phyloP scores from a whole-genome alignment of 1,284 basidiomycete genomes.

The Wolfiporia cocos region DNA sequence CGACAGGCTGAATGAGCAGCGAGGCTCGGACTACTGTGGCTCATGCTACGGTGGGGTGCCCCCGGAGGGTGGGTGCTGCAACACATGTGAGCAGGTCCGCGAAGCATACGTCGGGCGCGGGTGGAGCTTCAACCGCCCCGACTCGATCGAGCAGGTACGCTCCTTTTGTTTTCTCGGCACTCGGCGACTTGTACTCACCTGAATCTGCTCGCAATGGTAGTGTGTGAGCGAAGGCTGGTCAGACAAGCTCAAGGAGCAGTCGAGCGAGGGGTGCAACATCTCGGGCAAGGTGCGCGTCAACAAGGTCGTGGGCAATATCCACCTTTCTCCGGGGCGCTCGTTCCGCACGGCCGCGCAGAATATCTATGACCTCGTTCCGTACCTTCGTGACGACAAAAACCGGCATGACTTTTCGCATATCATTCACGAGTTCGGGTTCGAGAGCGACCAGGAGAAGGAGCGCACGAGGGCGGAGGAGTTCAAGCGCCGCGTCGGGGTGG shows the following conservation, averaged over 20 bases:
- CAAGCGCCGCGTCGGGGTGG: slow-evolving; percentile 74
- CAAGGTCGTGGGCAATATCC: slow-evolving; percentile 93
- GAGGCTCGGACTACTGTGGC: slow-evolving; percentile 78
- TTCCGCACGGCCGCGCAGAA: slow-evolving; percentile 86
- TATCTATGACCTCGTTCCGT: slow-evolving; percentile 93
- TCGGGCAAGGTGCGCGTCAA: slow-evolving; percentile 91
- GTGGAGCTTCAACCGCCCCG: slow-evolving; percentile 93
- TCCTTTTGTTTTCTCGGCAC: too few species aligned
- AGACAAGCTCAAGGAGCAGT: slow-evolving; percentile 89
- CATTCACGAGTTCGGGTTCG: slow-evolving; percentile 80
- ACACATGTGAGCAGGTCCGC: slow-evolving; percentile 94
- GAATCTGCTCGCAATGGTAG: too few species aligned
- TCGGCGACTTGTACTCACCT: too few species aligned
- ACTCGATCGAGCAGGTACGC: slow-evolving; percentile 86
- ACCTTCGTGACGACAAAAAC: slow-evolving; percentile 82
- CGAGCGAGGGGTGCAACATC: slow-evolving; percentile 92
- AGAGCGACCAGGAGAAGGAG: slow-evolving; percentile 78
- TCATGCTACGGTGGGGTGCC: slow-evolving; percentile 92
- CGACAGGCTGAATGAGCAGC: slow-evolving; percentile 67
- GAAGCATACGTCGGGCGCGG: slow-evolving; percentile 87
- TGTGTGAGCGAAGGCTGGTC: slow-evolving; percentile 95
- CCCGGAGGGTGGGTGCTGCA: slow-evolving; percentile 86
- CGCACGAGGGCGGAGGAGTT: slow-evolving; percentile 61
- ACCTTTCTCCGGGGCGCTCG: slow-evolving; percentile 85
- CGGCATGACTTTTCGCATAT: slow-evolving; percentile 93